These are phyloP conservation scores for Silene coronaria DNA, from an alignment of 179 eudicot genomes.

Conservation along the genomic window DNA sequence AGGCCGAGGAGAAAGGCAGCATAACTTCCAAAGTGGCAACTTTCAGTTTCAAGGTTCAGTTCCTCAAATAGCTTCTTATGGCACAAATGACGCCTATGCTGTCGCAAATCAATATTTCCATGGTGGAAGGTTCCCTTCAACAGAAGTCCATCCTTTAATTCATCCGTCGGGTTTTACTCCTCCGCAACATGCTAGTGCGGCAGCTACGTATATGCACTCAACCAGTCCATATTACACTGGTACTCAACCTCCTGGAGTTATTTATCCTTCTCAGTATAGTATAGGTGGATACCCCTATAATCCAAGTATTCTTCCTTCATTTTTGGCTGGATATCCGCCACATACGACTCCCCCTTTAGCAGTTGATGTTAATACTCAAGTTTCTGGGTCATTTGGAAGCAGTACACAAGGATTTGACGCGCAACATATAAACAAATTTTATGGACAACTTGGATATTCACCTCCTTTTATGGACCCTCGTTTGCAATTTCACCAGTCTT, in stretches of 20 bases:
- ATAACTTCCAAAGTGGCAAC: conserved; percentile 24
- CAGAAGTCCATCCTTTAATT: conserved; percentile 37
- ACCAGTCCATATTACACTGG: conserved; percentile 31
- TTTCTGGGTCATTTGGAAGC: conserved; percentile 43
- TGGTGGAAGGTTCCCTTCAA: conserved; percentile 29
- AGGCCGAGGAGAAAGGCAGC: conserved; percentile 30
- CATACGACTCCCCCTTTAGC: conserved; percentile 30
- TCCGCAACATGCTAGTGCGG: conserved; percentile 34
- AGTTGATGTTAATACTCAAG: conserved; percentile 37
- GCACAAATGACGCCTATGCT: conserved; percentile 21
- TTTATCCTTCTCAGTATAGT: conserved; percentile 39
- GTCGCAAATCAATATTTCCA: conserved; percentile 28
- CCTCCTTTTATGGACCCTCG: conserved; percentile 40
- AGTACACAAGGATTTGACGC: conserved; percentile 39
- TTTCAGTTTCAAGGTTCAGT: conserved; percentile 32
- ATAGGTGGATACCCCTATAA: conserved; percentile 36
- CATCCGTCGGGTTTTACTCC: conserved; percentile 37
- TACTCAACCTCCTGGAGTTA: conserved; percentile 36
- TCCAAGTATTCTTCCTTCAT: conserved; percentile 31
- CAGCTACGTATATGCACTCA: conserved; percentile 36
- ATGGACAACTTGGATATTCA: conserved; percentile 45
- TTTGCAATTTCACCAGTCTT: conserved; percentile 39
- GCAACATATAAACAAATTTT: conserved; percentile 40
- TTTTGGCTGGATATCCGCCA: conserved; percentile 34
- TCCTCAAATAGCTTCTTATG: conserved; percentile 37